Conservation (phyloP, 805 yeast species). For the Schwanniomyces yamadae region DNA sequence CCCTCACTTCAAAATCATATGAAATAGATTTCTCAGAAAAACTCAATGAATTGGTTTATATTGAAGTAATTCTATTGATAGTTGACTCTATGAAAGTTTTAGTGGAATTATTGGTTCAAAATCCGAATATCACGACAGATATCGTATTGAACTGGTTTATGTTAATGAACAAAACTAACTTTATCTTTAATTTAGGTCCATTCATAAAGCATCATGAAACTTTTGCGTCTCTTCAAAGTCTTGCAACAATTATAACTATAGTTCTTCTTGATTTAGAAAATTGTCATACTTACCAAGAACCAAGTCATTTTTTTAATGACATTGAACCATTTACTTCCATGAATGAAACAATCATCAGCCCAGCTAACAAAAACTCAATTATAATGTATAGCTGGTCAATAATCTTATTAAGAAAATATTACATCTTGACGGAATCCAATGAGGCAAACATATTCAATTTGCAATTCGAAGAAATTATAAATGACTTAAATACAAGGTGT, state of each 20-base stretch:
- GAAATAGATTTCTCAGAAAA: conserved; percentile 12
- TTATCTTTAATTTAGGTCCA: conserved; percentile 25
- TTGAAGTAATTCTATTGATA: conserved; percentile 33
- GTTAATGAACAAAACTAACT: conserved; percentile 39
- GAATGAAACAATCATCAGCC: conserved; percentile 36
- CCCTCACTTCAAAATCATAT: conserved; percentile 10
- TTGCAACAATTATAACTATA: conserved; percentile 50
- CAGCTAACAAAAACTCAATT: conserved; percentile 44
- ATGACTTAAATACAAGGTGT: conserved; percentile 39
- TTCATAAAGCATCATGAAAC: conserved; percentile 24
- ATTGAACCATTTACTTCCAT: conserved; percentile 36
- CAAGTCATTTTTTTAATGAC: conserved; percentile 31
- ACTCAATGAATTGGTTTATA: conserved; percentile 21
- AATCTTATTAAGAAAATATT: conserved; percentile 50
- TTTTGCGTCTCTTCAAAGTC: conserved; percentile 39
- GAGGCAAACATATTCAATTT: conserved; percentile 16
- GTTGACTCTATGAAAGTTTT: conserved; percentile 37
- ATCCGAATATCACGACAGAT: conserved; percentile 27
- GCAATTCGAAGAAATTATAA: conserved; percentile 21
- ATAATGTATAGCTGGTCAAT: conserved; percentile 69
- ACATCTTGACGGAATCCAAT: conserved; percentile 38
- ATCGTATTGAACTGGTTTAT: conserved; percentile 56
- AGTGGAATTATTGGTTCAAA: conserved; percentile 40
- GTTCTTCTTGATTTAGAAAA: conserved; percentile 57
- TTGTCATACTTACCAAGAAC: conserved; percentile 35